These are phyloP conservation scores for Pseudocercospora musae DNA, from an alignment of 2,329 filamentous ascomycete species.

Conservation along the genomic window DNA sequence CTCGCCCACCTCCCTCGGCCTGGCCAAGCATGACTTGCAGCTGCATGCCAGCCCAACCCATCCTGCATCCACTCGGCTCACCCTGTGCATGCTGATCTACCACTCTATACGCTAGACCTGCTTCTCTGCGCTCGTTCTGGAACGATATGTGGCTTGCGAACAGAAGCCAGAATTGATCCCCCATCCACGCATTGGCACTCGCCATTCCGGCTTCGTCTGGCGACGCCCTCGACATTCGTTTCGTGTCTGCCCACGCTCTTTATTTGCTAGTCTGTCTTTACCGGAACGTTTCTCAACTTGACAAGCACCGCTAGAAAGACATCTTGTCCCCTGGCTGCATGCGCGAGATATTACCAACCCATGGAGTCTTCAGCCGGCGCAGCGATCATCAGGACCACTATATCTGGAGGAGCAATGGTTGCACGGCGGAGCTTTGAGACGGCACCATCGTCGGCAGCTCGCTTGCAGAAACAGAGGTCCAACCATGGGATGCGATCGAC, in stretches of 20 bases:
- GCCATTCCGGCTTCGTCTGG: not conserved
- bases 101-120: not conserved
- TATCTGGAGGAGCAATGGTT: slow-evolving; percentile 10
- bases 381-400: not conserved
- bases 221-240: slow-evolving; percentile 7
- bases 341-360: not conserved
- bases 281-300: not conserved
- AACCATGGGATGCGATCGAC: slow-evolving; percentile 21
- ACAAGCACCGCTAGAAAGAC: not conserved
- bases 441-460: slow-evolving; percentile 7
- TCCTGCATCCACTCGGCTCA: slow-evolving; percentile 1
- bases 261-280: slow-evolving; percentile 5
- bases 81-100: slow-evolving; percentile 4
- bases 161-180: slow-evolving; percentile 3
- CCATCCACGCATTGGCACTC: not conserved
- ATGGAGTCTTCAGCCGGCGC: not conserved
- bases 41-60: not conserved
- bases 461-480: slow-evolving; percentile 27
- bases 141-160: slow-evolving; percentile 11
- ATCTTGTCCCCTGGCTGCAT: not conserved
- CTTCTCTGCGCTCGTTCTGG: not conserved
- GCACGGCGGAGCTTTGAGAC: slow-evolving; percentile 21
- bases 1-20: not conserved
- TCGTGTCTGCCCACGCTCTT: not conserved
- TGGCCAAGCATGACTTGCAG: slow-evolving; percentile 2